These are phyloP conservation scores for Babesia ovata DNA, from an alignment of 169 alveolate genomes.

Conservation along the genomic window DNA sequence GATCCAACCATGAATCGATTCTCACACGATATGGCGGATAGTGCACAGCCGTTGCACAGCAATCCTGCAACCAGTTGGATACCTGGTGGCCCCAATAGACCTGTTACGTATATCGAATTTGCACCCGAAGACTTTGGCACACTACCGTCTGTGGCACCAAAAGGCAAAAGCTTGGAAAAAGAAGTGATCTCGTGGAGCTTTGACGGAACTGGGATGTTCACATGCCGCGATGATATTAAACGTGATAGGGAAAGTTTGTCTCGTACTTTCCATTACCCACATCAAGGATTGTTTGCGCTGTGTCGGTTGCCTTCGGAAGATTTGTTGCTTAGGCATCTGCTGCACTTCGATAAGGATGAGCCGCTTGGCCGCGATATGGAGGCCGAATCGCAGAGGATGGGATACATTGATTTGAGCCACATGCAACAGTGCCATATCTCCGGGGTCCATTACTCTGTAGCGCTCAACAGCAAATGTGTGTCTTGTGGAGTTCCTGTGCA, in stretches of 20 bases:
- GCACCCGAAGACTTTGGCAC: neutral
- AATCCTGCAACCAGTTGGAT: too few relatives aligned
- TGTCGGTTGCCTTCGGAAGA: neutral
- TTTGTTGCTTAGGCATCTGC: neutral
- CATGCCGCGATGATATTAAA: conserved; percentile 9
- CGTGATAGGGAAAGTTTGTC: neutral
- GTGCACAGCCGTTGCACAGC: too few relatives aligned
- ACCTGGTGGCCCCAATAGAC: too few relatives aligned
- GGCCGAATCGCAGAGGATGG: neutral
- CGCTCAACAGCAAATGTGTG: conserved; percentile 6
- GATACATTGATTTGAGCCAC: neutral
- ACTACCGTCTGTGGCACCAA: neutral
- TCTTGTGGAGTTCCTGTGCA: conserved; percentile 2
- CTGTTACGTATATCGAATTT: neutral
- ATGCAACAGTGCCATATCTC: neutral
- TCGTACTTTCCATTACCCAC: conserved; percentile 1
- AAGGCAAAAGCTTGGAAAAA: neutral
- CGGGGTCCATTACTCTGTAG: neutral
- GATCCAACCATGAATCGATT: too few relatives aligned
- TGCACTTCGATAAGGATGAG: neutral
- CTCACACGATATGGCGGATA: too few relatives aligned
- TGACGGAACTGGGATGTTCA: conserved; percentile 52
- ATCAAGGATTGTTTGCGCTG: conserved; percentile 3
- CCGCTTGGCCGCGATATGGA: neutral
- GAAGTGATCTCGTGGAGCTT: conserved; percentile 9